phyloP scores from a whole-genome alignment of 495 filamentous ascomycete species.

The Hypoxylon lenormandii region DNA sequence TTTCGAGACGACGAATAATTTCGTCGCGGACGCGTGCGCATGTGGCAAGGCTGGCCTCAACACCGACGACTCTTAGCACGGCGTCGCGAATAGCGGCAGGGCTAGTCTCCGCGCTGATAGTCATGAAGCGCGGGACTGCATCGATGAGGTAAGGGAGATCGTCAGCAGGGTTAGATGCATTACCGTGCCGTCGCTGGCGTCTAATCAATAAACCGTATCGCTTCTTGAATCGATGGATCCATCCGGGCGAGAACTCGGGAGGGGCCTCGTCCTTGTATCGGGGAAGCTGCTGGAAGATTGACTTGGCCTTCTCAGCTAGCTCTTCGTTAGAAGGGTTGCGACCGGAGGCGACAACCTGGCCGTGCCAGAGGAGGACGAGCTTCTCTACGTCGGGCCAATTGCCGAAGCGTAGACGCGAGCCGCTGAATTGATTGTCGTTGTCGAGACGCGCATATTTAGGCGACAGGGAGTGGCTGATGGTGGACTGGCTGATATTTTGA shows the following conservation, averaged over 20 bases:
- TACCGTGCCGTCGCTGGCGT: slow-evolving; percentile 61
- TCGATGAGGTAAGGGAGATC: slow-evolving; percentile 65
- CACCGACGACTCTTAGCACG: slow-evolving; percentile 60
- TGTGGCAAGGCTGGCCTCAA: slow-evolving; percentile 60
- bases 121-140: slow-evolving; percentile 62
- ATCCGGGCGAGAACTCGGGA: slow-evolving; percentile 66
- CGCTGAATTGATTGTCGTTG: slow-evolving; percentile 63
- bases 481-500: slow-evolving; percentile 66
- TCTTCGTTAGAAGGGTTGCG: slow-evolving; percentile 65
- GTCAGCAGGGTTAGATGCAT: slow-evolving; percentile 56
- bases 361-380: slow-evolving; percentile 65
- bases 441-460: slow-evolving; percentile 67
- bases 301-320: slow-evolving; percentile 65
- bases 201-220: slow-evolving; percentile 63
- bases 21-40: slow-evolving; percentile 65
- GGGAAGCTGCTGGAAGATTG: slow-evolving; percentile 61
- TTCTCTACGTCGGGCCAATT: slow-evolving; percentile 69
- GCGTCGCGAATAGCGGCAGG: slow-evolving; percentile 62
- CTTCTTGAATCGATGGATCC: slow-evolving; percentile 68
- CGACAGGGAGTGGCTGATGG: slow-evolving; percentile 65
- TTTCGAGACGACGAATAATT: slow-evolving; percentile 59
- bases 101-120: slow-evolving; percentile 59
- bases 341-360: slow-evolving; percentile 58
- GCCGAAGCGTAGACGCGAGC: slow-evolving; percentile 64
- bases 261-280: slow-evolving; percentile 64